Conservation (phyloP, 305 asterid genomes). For the Lippia alba region DNA sequence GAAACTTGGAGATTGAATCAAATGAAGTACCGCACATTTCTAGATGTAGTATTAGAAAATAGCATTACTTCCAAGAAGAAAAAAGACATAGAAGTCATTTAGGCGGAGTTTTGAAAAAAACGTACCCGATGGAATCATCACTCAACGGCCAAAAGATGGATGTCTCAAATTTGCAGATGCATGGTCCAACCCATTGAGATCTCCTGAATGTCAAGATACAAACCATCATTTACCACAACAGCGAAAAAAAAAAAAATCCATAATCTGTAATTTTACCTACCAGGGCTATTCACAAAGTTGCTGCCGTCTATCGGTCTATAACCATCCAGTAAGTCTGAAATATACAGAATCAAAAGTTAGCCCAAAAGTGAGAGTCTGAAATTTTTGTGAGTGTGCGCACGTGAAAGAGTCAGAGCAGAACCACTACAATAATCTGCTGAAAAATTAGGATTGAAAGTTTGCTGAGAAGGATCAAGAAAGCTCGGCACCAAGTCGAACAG, state of each 20-base stretch:
- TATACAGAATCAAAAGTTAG: neutral
- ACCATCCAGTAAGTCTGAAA: constrained; percentile 51
- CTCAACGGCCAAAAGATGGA: neutral
- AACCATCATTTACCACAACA: constrained; percentile 18
- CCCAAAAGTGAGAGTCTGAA: neutral
- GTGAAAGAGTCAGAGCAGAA: constrained; percentile 37
- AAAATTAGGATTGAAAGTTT: constrained; percentile 39
- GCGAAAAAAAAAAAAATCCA: constrained; percentile 2
- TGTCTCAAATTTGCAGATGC: constrained; percentile 33
- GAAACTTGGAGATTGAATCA: no score
- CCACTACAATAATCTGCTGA: constrained; percentile 42
- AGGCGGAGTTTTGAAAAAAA: neutral
- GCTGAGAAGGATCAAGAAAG: constrained; percentile 45
- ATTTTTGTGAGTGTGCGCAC: no score
- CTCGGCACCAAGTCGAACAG: constrained; percentile 43
- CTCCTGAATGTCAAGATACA: constrained; percentile 44
- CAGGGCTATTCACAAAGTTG: constrained; percentile 48
- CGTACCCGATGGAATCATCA: neutral
- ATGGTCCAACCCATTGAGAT: constrained; percentile 42
- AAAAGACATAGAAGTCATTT: neutral
- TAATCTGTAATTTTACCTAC: constrained; percentile 39
- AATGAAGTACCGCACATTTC: no score
- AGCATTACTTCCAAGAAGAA: no score
- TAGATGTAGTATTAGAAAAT: no score
- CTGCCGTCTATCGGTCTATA: constrained; percentile 45